Evolutionary conservation across 345 rosid species (phyloP).

Genomic region (Zanthoxylum bungeanum): DNA sequence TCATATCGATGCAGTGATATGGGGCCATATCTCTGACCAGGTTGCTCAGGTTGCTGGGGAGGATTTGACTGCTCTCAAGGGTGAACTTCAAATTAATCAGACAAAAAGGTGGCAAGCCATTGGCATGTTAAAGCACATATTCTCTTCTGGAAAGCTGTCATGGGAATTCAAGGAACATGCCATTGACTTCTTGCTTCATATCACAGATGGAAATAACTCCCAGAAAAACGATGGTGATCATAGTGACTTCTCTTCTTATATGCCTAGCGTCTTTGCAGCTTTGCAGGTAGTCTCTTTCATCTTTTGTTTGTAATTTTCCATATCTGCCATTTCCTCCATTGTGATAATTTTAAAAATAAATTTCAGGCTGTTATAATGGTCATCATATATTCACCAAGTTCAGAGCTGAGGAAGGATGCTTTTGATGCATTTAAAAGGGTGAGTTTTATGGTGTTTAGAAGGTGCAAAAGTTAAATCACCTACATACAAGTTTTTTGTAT

Average conservation of each 20-base stretch:
- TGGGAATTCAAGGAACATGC: constrained; percentile 72
- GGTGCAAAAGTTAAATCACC: background rate
- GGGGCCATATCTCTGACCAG: constrained; percentile 50
- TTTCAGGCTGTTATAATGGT: constrained; percentile 56
- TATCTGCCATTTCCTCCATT: constrained; percentile 5
- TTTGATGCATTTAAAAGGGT: constrained; percentile 77
- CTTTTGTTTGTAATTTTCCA: constrained; percentile 5
- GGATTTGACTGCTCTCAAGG: constrained; percentile 35
- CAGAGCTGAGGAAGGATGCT: constrained; percentile 61
- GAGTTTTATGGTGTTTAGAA: constrained; percentile 16
- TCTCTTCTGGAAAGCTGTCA: constrained; percentile 48
- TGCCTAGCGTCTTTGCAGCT: constrained; percentile 59
- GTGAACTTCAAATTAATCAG: constrained; percentile 53
- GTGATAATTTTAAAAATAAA: constrained; percentile 12
- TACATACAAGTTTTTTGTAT: background rate
- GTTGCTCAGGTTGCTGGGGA: constrained; percentile 49
- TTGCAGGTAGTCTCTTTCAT: constrained; percentile 53
- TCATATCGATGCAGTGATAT: constrained; percentile 47
- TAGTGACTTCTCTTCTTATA: constrained; percentile 47
- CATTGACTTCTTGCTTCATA: constrained; percentile 60
- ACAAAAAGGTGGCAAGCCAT: constrained; percentile 74
- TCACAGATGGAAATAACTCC: constrained; percentile 42
- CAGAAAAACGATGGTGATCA: constrained; percentile 29
- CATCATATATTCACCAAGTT: constrained; percentile 50
- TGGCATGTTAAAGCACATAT: constrained; percentile 66